A percentile compares a stretch with the other conserved stretches of the same genome.
phyloP scores from a whole-genome alignment of 2,329 filamentous ascomycete species.

The Hymenoscyphus linearis region DNA sequence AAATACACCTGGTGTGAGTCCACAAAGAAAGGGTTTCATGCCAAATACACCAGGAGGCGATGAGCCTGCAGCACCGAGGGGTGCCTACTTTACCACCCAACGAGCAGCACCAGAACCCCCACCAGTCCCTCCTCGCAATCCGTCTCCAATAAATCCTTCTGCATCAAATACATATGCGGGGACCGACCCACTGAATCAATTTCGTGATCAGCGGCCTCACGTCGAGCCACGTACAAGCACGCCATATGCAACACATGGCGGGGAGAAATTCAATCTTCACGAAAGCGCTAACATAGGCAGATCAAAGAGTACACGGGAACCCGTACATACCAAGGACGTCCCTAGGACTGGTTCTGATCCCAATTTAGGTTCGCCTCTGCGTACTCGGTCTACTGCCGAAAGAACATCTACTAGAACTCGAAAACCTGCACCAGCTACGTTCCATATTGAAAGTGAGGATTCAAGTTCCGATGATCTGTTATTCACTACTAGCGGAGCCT shows the following conservation, averaged over 20 bases:
- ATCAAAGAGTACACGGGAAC: slow-evolving; percentile 30
- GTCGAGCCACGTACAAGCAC: slow-evolving; percentile 51
- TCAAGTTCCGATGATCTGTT: slow-evolving; percentile 16
- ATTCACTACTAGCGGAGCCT: slow-evolving; percentile 3
- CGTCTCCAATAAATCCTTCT: slow-evolving; percentile 1
- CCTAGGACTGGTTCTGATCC: slow-evolving; percentile 27
- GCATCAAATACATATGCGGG: slow-evolving; percentile 8
- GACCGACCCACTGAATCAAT: slow-evolving; percentile 43
- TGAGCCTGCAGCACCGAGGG: slow-evolving; percentile 30
- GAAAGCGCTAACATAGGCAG: slow-evolving; percentile 35
- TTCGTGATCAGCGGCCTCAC: slow-evolving; percentile 35
- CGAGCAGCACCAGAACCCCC: slow-evolving; percentile 24
- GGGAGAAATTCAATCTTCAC: slow-evolving; percentile 55
- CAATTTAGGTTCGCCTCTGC: slow-evolving; percentile 21
- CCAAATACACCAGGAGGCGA: slow-evolving; percentile 30
- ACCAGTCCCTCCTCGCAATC: slow-evolving; percentile 11
- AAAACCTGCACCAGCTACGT: slow-evolving; percentile 4
- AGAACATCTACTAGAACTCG: slow-evolving; percentile 5
- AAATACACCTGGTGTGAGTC: slow-evolving; percentile 9
- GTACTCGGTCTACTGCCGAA: slow-evolving; percentile 16
- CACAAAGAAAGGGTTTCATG: slow-evolving; percentile 29
- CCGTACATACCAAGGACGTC: slow-evolving; percentile 12
- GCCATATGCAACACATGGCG: slow-evolving; percentile 50
- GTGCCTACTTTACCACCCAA: slow-evolving; percentile 29
- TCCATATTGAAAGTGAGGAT: slow-evolving; percentile 4